Conservation (phyloP, 768 basidiomycete genomes). For the Tephrocybe sp. region DNA sequence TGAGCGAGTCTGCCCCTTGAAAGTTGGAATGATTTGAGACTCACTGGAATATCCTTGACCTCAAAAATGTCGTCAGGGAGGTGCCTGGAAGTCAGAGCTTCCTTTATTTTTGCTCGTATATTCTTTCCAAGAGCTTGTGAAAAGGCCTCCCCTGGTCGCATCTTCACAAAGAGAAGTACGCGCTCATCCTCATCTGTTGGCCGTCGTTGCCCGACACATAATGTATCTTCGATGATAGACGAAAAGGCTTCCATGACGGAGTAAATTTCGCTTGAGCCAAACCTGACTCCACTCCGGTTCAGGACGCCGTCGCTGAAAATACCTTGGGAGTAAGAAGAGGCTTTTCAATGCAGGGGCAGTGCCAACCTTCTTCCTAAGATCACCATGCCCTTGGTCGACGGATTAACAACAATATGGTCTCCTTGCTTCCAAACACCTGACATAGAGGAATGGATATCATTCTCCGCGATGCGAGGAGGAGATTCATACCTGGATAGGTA, state of each 20-base stretch:
- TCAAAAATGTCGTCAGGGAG: slow-evolving; percentile 68
- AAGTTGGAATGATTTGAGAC: slow-evolving; percentile 23
- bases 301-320: slow-evolving; percentile 58
- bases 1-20: neutral
- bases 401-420: slow-evolving; percentile 63
- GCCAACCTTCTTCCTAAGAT: slow-evolving; percentile 59
- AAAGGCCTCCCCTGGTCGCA: slow-evolving; percentile 37
- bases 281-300: slow-evolving; percentile 77
- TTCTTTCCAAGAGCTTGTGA: slow-evolving; percentile 37
- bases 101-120: slow-evolving; percentile 55
- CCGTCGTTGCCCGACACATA: slow-evolving; percentile 69
- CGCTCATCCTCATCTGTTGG: slow-evolving; percentile 62
- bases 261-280: slow-evolving; percentile 79
- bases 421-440: slow-evolving; percentile 63
- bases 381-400: slow-evolving; percentile 52
- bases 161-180: slow-evolving; percentile 73
- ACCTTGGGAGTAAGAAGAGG: neutral
- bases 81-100: slow-evolving; percentile 62
- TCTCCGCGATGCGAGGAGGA: no score
- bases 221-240: slow-evolving; percentile 53
- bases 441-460: no score
- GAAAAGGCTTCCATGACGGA: slow-evolving; percentile 57
- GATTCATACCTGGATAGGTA: slow-evolving; percentile 54
- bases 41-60: slow-evolving; percentile 61
- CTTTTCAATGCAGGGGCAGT: neutral